These are phyloP conservation scores for Mortierella sp. DNA, from an alignment of 371 early-diverging fungal species.

Conservation along the genomic window DNA sequence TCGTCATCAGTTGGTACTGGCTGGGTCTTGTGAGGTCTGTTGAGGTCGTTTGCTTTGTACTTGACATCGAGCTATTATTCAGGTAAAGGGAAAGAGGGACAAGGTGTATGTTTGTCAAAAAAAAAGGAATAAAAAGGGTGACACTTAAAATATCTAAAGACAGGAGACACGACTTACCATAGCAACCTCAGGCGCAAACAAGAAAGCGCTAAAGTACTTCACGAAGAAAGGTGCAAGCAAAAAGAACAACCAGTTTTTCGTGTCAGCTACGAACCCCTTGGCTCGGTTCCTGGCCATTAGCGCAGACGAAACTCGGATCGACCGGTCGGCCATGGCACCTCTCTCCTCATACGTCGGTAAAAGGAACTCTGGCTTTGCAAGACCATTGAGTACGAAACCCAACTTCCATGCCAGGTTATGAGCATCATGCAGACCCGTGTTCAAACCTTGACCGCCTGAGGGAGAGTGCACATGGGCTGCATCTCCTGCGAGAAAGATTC, in stretches of 20 bases:
- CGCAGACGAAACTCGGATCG: constrained; percentile 16
- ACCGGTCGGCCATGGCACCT: neutral
- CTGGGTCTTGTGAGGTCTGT: constrained; percentile 18
- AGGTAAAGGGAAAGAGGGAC: neutral
- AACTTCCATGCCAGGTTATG: constrained; percentile 66
- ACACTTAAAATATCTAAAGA: neutral
- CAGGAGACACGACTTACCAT: constrained; percentile 24
- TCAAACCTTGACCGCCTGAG: constrained; percentile 64
- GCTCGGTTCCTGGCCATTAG: neutral
- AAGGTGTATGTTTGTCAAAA: too few species aligned
- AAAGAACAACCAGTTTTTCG: constrained; percentile 2
- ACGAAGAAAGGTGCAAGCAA: neutral
- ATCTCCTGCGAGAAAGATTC: constrained; percentile 63
- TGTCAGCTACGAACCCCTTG: neutral
- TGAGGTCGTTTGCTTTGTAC: constrained; percentile 29
- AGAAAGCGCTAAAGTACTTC: neutral
- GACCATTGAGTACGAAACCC: constrained; percentile 24
- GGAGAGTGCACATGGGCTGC: constrained; percentile 63
- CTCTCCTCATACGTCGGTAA: constrained; percentile 4
- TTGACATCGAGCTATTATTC: constrained; percentile 17
- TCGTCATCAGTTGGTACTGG: neutral
- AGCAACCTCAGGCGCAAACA: constrained; percentile 7
- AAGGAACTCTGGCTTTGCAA: constrained; percentile 8
- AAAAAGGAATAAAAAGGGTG: neutral
- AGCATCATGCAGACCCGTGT: constrained; percentile 67